These are phyloP conservation scores for Yamadazyma mexicana DNA, from an alignment of 1,139 yeast species.

Conservation along the genomic window DNA sequence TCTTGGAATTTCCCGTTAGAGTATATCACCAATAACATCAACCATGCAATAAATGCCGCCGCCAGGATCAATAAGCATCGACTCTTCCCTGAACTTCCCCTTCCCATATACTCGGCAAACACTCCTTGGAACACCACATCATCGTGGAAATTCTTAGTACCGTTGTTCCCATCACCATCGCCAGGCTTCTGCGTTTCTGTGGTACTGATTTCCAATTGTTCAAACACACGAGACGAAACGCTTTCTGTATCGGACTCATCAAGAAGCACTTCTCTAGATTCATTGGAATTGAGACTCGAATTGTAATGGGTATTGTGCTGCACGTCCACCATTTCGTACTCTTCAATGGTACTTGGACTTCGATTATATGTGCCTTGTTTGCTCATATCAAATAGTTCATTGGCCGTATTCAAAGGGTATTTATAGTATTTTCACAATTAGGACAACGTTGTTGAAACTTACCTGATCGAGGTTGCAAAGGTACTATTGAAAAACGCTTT, in stretches of 20 bases:
- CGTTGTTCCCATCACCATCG: background rate
- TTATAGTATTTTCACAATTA: no score
- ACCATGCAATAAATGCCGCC: constrained; percentile 23
- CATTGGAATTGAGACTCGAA: background rate
- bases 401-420: no score
- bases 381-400: background rate
- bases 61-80: constrained; percentile 10
- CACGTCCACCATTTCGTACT: constrained; percentile 18
- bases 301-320: constrained; percentile 2
- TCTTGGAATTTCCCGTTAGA: constrained; percentile 26
- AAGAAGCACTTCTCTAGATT: background rate
- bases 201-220: constrained; percentile 15
- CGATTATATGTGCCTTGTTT: background rate
- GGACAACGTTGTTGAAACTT: no score
- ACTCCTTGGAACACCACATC: constrained; percentile 27
- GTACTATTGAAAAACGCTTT: background rate
- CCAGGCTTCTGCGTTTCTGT: constrained; percentile 5
- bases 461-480: constrained; percentile 9
- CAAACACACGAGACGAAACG: constrained; percentile 29
- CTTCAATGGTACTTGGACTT: constrained; percentile 8
- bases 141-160: constrained; percentile 22
- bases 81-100: constrained; percentile 7
- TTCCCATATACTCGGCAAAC: constrained; percentile 19
- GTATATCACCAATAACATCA: constrained; percentile 29
- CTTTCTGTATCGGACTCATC: constrained; percentile 15